phyloP scores from a whole-genome alignment of 1,139 yeast genomes.

The Arxiozyma slooffiae region DNA sequence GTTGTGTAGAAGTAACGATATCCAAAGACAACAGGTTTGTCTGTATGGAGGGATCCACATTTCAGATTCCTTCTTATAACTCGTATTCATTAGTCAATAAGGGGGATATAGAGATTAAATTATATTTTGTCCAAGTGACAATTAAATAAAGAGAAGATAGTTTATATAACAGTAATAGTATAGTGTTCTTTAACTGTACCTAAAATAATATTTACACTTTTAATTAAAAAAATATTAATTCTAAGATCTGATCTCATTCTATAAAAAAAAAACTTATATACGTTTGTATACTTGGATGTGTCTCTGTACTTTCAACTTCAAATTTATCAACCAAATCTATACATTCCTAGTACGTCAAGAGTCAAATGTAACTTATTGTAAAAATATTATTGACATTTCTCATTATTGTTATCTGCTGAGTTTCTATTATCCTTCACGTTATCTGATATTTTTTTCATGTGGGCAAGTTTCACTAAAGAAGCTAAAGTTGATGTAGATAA shows the following conservation, averaged over 20 bases:
- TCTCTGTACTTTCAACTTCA: neutral
- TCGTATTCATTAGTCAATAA: conserved; percentile 54
- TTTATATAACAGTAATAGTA: too few relatives aligned
- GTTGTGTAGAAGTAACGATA: too few relatives aligned
- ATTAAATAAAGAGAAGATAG: too few relatives aligned
- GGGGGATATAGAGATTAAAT: conserved; percentile 44
- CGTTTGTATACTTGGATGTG: neutral
- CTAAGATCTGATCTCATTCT: neutral
- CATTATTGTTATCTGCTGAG: conserved; percentile 1
- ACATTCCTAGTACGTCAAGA: neutral
- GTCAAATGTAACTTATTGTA: neutral
- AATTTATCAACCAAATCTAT: neutral
- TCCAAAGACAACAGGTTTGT: too few relatives aligned
- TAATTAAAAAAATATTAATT: too few relatives aligned
- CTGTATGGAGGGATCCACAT: too few relatives aligned
- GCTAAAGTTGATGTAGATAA: conserved; percentile 69
- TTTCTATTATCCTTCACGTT: conserved; percentile 18
- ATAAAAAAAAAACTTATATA: too few relatives aligned
- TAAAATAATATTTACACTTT: too few relatives aligned
- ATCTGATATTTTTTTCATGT: conserved; percentile 62
- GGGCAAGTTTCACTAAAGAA: conserved; percentile 80
- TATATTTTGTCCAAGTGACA: conserved; percentile 61
- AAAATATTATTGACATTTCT: conserved; percentile 1
- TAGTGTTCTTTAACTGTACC: neutral
- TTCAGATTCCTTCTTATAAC: conserved; percentile 68